phyloP scores from a whole-genome alignment of 2,329 filamentous ascomycete genomes.

The Leptographium wingfieldii region DNA sequence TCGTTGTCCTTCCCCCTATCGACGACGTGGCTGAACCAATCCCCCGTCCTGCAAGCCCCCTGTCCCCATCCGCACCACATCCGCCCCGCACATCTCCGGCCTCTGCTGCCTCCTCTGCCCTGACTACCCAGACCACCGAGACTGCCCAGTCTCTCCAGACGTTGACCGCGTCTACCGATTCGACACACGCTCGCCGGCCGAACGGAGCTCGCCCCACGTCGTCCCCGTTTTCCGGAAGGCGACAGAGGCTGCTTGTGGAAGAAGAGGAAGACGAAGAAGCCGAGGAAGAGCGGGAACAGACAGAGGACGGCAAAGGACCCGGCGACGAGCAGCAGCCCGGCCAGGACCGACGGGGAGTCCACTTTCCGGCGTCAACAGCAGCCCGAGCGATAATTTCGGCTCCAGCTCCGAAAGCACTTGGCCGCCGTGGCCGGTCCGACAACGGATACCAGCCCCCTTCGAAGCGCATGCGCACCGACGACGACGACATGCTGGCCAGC shows the following conservation, averaged over 20 bases:
- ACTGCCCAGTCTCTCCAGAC: not conserved
- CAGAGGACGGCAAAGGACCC: not conserved
- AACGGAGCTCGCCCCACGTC: not conserved
- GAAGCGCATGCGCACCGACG: conserved; percentile 8
- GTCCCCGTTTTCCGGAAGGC: conserved; percentile 39
- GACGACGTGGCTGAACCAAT: conserved; percentile 13
- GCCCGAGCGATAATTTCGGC: not conserved
- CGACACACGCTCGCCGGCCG: not conserved
- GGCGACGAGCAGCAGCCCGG: not conserved
- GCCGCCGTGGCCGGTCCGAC: not conserved
- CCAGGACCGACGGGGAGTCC: not conserved
- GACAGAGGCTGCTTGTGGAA: conserved; percentile 35
- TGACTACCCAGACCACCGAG: not conserved
- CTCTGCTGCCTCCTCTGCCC: not conserved
- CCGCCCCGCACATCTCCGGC: not conserved
- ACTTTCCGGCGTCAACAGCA: not conserved
- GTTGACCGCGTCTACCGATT: not conserved
- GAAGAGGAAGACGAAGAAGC: conserved; percentile 14
- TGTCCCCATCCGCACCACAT: conserved; percentile 8
- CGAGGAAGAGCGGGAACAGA: not conserved
- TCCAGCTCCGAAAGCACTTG: not conserved
- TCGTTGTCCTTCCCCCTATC: not conserved
- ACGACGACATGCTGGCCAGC: conserved; percentile 4
- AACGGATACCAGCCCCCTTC: not conserved
- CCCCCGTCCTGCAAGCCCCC: conserved; percentile 9